A percentile compares a stretch with the other conserved stretches of the same genome.
These are phyloP conservation scores for Aotearoamyces nothofagi DNA, from an alignment of 2,329 filamentous ascomycete species.

Conservation along the genomic window DNA sequence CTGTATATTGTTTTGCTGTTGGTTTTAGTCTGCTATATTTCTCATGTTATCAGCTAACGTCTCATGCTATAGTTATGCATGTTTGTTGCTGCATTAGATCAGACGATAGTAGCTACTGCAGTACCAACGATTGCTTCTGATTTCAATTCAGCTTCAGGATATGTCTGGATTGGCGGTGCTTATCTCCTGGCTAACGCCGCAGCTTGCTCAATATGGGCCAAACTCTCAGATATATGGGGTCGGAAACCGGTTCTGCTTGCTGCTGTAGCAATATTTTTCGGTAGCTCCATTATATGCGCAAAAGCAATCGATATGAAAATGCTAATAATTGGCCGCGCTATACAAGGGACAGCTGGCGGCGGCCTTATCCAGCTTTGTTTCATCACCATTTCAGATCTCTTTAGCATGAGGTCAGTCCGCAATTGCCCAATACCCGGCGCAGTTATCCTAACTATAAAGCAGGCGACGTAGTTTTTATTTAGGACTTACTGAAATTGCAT, in stretches of 20 bases:
- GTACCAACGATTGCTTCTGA: constrained; percentile 36
- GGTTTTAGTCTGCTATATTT: too few species aligned
- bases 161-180: constrained; percentile 59
- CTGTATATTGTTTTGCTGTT: too few species aligned
- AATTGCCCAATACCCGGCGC: neutral
- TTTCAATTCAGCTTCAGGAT: constrained; percentile 29
- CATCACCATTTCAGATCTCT: constrained; percentile 23
- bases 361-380: constrained; percentile 33
- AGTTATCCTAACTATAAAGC: too few species aligned
- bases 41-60: too few species aligned
- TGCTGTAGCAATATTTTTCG: constrained; percentile 30
- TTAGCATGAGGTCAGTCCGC: neutral
- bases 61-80: too few species aligned
- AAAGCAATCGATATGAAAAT: constrained; percentile 25
- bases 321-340: constrained; percentile 29
- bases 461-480: neutral
- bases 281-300: constrained; percentile 30
- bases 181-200: constrained; percentile 54
- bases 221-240: constrained; percentile 37
- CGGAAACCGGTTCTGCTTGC: constrained; percentile 31
- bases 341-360: constrained; percentile 33
- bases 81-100: constrained; percentile 5
- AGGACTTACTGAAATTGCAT: constrained; percentile 15
- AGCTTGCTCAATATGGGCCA: constrained; percentile 52
- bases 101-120: constrained; percentile 40